phyloP scores from a whole-genome alignment of 2,329 filamentous ascomycete species.

The Aureobasidium zeae region DNA sequence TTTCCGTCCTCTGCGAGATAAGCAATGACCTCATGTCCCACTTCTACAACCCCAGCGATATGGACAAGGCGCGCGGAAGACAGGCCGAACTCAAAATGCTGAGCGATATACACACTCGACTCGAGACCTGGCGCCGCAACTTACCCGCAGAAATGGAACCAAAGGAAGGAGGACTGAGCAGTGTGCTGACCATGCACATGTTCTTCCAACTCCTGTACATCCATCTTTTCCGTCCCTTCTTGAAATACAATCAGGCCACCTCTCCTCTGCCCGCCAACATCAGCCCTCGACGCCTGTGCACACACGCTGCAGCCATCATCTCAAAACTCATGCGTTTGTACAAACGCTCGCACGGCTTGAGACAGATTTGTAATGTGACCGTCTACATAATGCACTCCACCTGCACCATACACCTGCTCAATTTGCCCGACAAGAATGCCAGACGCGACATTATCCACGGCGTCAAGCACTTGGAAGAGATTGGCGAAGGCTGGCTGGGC shows the following conservation, averaged over 20 bases:
- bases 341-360: slow-evolving; percentile 80
- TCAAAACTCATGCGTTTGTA: slow-evolving; percentile 93
- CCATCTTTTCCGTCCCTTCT: slow-evolving; percentile 87
- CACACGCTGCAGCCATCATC: slow-evolving; percentile 77
- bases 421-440: slow-evolving; percentile 85
- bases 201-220: slow-evolving; percentile 95
- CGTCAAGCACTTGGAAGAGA: slow-evolving; percentile 85
- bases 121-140: slow-evolving; percentile 81
- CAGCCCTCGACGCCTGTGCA: slow-evolving; percentile 83
- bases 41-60: slow-evolving; percentile 66
- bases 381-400: slow-evolving; percentile 94
- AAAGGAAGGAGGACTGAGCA: slow-evolving; percentile 79
- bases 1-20: slow-evolving; percentile 81
- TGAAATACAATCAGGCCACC: slow-evolving; percentile 74
- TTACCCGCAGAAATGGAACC: slow-evolving; percentile 81
- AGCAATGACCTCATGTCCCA: slow-evolving; percentile 80
- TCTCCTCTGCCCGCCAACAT: slow-evolving; percentile 81
- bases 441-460: slow-evolving; percentile 84
- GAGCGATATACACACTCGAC: slow-evolving; percentile 77
- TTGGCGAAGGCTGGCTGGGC: slow-evolving; percentile 89
- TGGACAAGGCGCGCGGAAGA: slow-evolving; percentile 58
- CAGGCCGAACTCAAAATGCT: slow-evolving; percentile 83
- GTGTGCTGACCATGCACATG: slow-evolving; percentile 82
- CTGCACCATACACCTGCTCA: slow-evolving; percentile 88
- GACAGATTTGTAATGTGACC: slow-evolving; percentile 92